These are phyloP conservation scores for Elsinoe australis DNA, from an alignment of 2,329 filamentous ascomycete genomes.

Conservation along the genomic window DNA sequence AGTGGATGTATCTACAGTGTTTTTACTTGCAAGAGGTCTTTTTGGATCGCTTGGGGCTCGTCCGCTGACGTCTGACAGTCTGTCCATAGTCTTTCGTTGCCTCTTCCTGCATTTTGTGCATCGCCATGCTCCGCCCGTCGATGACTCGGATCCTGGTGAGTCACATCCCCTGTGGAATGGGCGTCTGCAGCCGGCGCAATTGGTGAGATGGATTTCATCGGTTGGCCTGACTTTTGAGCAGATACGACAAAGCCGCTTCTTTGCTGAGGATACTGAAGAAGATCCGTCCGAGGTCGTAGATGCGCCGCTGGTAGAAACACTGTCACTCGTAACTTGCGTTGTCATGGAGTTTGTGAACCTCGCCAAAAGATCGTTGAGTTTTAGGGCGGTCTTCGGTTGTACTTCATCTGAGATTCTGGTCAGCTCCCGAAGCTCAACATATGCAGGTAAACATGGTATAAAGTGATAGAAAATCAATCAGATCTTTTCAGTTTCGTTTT, in stretches of 20 bases:
- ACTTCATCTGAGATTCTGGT: too few relatives aligned
- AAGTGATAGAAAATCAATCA: conserved; percentile 43
- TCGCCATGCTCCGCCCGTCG: neutral
- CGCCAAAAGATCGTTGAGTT: too few relatives aligned
- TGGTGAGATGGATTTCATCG: neutral
- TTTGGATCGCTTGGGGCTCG: too few relatives aligned
- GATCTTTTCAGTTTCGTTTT: conserved; percentile 67
- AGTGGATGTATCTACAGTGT: too few relatives aligned
- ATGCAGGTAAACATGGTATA: neutral
- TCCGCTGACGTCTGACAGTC: too few relatives aligned
- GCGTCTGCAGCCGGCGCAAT: conserved; percentile 1
- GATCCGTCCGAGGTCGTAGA: conserved; percentile 1
- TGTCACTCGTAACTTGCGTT: neutral
- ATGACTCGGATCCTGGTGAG: neutral
- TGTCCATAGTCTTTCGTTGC: too few relatives aligned
- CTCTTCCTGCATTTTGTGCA: neutral
- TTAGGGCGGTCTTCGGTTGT: too few relatives aligned
- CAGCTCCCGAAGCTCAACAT: too few relatives aligned
- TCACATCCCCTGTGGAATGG: neutral
- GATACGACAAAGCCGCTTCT: neutral
- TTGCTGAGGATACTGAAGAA: neutral
- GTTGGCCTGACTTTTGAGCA: neutral
- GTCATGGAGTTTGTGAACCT: too few relatives aligned
- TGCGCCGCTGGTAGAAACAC: neutral
- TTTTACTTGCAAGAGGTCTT: too few relatives aligned